A percentile compares a stretch with the other conserved stretches of the same genome.
Evolutionary conservation across 2,329 filamentous ascomycete genomes (phyloP).

Genomic region (Periglandula ipomoeae): DNA sequence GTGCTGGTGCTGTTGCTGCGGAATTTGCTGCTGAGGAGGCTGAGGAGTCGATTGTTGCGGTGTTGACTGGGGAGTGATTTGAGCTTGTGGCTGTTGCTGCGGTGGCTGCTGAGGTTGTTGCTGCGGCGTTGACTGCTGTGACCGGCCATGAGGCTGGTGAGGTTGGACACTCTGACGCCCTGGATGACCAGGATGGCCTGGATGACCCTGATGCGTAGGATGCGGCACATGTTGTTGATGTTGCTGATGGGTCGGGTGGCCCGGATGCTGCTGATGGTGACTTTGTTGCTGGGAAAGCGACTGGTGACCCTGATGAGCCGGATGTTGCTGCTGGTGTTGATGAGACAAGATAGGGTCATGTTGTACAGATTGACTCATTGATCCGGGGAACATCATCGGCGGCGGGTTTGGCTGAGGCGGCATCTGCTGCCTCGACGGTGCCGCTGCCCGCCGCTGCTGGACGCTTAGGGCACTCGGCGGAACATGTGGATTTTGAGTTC

Average conservation of each 20-base stretch:
- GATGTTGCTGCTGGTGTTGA: constrained; percentile 27
- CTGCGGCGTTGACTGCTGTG: constrained; percentile 20
- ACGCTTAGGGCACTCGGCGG: constrained; percentile 39
- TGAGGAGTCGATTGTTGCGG: constrained; percentile 13
- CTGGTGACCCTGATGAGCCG: constrained; percentile 20
- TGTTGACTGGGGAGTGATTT: constrained; percentile 7
- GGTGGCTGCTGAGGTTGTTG: constrained; percentile 16
- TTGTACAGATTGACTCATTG: constrained; percentile 32
- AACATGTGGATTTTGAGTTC: constrained; percentile 34
- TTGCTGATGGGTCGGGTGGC: constrained; percentile 15
- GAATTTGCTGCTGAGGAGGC: constrained; percentile 16
- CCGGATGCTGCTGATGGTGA: constrained; percentile 17
- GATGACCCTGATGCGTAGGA: constrained; percentile 17
- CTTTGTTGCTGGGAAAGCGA: constrained; percentile 19
- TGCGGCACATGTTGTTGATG: constrained; percentile 17
- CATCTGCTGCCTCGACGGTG: constrained; percentile 36
- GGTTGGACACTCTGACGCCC: constrained; percentile 18
- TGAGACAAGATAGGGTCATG: constrained; percentile 35
- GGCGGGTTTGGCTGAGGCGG: constrained; percentile 27
- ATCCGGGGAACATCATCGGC: constrained; percentile 27
- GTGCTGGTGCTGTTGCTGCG: constrained; percentile 16
- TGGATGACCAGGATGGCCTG: constrained; percentile 12
- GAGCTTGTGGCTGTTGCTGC: constrained; percentile 18
- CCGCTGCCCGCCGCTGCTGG: constrained; percentile 33
- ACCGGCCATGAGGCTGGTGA: constrained; percentile 16